These are phyloP conservation scores for Phialophora expanda DNA, from an alignment of 2,329 filamentous ascomycete genomes.

Conservation along the genomic window DNA sequence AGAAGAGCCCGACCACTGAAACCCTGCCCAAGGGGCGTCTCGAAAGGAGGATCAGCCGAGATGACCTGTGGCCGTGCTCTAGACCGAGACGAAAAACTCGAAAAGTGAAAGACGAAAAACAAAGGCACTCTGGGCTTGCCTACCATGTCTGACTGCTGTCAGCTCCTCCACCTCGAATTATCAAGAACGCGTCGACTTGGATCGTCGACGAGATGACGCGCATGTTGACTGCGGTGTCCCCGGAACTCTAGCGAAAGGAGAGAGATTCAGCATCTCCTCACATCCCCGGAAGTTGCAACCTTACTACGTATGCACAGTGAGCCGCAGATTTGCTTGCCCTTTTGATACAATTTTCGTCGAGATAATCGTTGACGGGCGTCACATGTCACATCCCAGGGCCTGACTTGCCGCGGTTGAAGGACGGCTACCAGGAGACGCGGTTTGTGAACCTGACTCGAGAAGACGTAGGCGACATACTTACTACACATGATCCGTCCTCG, in stretches of 20 bases:
- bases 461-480: not conserved
- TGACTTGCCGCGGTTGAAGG: not conserved
- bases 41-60: constrained; percentile 22
- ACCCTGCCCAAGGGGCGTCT: constrained; percentile 20
- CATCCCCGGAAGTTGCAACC: not conserved
- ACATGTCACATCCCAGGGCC: not conserved
- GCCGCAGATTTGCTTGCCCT: not conserved
- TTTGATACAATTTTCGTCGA: not conserved
- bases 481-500: not conserved
- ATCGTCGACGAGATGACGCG: not conserved
- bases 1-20: not conserved
- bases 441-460: not conserved
- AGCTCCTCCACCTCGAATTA: not conserved
- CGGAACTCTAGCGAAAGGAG: not conserved
- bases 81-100: not conserved
- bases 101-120: not conserved
- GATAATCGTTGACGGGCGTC: not conserved
- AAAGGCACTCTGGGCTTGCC: not conserved
- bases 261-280: not conserved
- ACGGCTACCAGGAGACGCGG: not conserved
- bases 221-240: not conserved
- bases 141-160: not conserved
- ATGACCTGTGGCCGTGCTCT: constrained; percentile 15
- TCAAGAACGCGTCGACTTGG: not conserved
- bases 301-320: not conserved